A percentile compares a stretch with the other conserved stretches of the same genome.
Conservation (phyloP, 768 basidiomycete species). For the Artomyces pyxidatus region DNA sequence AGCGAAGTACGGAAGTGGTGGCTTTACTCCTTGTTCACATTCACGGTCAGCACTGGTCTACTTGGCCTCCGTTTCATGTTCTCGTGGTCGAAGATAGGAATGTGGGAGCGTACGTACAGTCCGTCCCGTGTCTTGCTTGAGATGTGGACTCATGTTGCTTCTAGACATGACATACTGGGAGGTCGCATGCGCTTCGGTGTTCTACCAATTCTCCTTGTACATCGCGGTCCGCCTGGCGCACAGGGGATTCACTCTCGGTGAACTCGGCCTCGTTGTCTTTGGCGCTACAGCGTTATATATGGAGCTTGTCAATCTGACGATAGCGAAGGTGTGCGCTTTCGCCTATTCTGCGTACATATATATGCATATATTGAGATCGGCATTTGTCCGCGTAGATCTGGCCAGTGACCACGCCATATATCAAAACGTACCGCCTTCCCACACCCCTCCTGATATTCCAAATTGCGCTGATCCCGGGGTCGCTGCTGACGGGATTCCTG, state of each 20-base stretch:
- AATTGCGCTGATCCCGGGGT: conserved; percentile 85
- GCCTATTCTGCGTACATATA: not conserved
- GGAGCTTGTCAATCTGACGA: conserved; percentile 81
- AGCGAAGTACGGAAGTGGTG: conserved; percentile 56
- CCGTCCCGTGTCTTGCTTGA: not conserved
- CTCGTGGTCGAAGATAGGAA: conserved; percentile 31
- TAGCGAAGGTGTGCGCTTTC: conserved; percentile 54
- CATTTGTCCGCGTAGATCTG: conserved; percentile 46
- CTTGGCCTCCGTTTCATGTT: conserved; percentile 43
- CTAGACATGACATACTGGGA: conserved; percentile 77
- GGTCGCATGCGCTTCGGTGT: conserved; percentile 58
- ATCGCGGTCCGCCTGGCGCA: conserved; percentile 84
- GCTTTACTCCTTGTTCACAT: conserved; percentile 59
- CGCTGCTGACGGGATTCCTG: conserved; percentile 86
- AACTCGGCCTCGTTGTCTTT: conserved; percentile 82
- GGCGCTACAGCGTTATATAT: conserved; percentile 82
- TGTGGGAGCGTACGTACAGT: conserved; percentile 61
- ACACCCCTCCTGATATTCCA: conserved; percentile 91
- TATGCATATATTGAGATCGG: not conserved
- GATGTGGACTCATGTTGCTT: not conserved
- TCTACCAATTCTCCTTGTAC: conserved; percentile 91
- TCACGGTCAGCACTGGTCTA: conserved; percentile 41
- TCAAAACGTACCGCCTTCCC: conserved; percentile 88
- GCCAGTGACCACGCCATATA: conserved; percentile 71
- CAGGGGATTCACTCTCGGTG: conserved; percentile 92